Evolutionary conservation across 2,329 filamentous ascomycete species (phyloP), one percentile per base, ranked within the genome.

Genomic region (Penicillium sp.): DNA sequence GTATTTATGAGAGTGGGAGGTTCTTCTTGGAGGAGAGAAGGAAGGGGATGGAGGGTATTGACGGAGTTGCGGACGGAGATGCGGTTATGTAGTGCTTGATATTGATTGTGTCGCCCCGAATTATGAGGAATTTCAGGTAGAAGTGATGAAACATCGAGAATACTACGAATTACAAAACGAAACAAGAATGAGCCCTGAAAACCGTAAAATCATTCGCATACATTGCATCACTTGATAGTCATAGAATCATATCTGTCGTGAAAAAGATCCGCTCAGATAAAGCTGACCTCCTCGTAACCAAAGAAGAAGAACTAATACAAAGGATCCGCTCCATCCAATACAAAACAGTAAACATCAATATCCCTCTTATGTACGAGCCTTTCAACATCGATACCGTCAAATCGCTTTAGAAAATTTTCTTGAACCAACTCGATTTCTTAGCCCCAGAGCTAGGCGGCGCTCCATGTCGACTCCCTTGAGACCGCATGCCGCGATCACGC

Each of bases 1-100:
- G 90, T 23, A 87, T 88, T 41, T 96, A 96, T 72, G 91, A 96
- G 70, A 86, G 85, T 58, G 87, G 88, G 9, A 85, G 90, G 65
- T 76, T 82, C 36, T 89, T 83, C 78, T 56, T 76, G 21, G 72
- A 75, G 60, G 68, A 67, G 45, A 60, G 65, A 39, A 61, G 68
- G 47, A 60, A 51, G 49, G 52, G 54, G 34, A 52, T 53, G 44
- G 61, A 65, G 7, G 52, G 49, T 8, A 13, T 43, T 24, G 24
- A 24, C 28, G 15, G 24, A 8, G 23, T 10, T 5, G 5, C 51
- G 26, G 51, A 57, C 16, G 48, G 46, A 1, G 47, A 52, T 16
- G 36, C 38, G 23, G 54, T 43, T 12, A 43, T 54, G 10, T 54
- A 51, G 29, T 23, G n/a, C 18, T 42, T 5, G 39, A 42, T 13